Evolutionary conservation across 2,329 filamentous ascomycete species (phyloP).

Genomic region (Helotiales sp.): DNA sequence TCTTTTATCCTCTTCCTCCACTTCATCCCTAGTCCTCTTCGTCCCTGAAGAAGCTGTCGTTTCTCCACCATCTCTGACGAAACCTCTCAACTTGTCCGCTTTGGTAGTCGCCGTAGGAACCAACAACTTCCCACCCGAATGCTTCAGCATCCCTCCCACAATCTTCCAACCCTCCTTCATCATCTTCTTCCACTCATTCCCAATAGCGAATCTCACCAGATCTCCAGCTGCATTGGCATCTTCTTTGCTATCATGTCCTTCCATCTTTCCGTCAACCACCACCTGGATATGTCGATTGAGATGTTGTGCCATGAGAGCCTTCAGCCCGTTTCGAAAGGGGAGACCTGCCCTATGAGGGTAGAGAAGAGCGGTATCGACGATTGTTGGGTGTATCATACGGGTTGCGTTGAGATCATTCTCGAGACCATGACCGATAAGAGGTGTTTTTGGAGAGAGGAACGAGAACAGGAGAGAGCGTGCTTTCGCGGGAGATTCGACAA

Average conservation of each 20-base stretch:
- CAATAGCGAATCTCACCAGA: constrained; percentile 71
- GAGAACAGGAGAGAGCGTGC: constrained; percentile 79
- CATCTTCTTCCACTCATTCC: constrained; percentile 68
- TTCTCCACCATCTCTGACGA: constrained; percentile 1
- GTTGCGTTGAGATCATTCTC: constrained; percentile 92
- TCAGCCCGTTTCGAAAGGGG: constrained; percentile 77
- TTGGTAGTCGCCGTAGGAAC: neutral
- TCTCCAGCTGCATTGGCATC: constrained; percentile 90
- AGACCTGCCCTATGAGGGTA: constrained; percentile 78
- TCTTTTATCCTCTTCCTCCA: constrained; percentile 15
- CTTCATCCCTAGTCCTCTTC: constrained; percentile 20
- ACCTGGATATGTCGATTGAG: constrained; percentile 79
- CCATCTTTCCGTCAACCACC: constrained; percentile 39
- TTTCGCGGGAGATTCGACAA: constrained; percentile 71
- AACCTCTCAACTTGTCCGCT: constrained; percentile 5
- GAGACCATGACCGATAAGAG: constrained; percentile 87
- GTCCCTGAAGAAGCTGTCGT: too few species aligned
- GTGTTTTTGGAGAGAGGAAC: constrained; percentile 72
- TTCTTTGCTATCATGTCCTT: constrained; percentile 88
- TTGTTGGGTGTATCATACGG: constrained; percentile 78
- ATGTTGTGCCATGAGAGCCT: constrained; percentile 66
- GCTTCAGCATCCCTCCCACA: constrained; percentile 44
- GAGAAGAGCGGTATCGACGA: constrained; percentile 83
- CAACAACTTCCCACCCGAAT: neutral
- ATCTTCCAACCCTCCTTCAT: constrained; percentile 67